Percentiles rank a stretch among this genome's conserved stretches.
phyloP scores from a whole-genome alignment of 2,329 filamentous ascomycete species.

The Penicillium sp. region DNA sequence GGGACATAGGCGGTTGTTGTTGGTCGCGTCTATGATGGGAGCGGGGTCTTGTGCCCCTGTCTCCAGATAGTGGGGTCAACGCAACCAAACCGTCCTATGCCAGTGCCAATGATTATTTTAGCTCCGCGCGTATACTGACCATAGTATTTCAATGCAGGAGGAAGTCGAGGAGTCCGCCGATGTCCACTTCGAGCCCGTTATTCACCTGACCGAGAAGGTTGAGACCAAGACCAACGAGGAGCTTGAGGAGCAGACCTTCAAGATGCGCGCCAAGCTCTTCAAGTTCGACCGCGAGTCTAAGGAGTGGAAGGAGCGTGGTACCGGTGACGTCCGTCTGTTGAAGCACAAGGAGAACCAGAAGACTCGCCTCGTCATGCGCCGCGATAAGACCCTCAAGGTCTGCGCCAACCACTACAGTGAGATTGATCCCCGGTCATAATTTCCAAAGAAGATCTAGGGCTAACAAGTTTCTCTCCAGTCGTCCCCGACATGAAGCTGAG shows the following conservation, averaged over 20 bases:
- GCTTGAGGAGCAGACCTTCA: slow-evolving; percentile 94
- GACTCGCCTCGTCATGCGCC: slow-evolving; percentile 95
- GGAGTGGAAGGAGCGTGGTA: slow-evolving; percentile 99
- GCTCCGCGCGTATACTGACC: not conserved
- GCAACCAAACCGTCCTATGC: not conserved
- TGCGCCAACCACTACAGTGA: slow-evolving; percentile 99
- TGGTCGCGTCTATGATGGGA: not conserved
- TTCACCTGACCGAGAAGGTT: slow-evolving; percentile 93
- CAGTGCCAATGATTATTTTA: not conserved
- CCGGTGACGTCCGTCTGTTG: slow-evolving; percentile 89
- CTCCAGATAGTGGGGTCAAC: slow-evolving; percentile 14
- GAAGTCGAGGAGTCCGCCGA: slow-evolving; percentile 84
- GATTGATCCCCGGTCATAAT: slow-evolving; percentile 34
- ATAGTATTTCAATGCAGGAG: slow-evolving; percentile 47
- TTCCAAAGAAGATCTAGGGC: not conserved
- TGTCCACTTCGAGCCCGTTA: slow-evolving; percentile 95
- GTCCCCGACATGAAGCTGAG: slow-evolving; percentile 98
- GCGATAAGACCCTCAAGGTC: slow-evolving; percentile 99
- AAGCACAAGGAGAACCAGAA: slow-evolving; percentile 99
- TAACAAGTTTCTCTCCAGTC: slow-evolving; percentile 53
- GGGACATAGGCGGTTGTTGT: slow-evolving; percentile 5
- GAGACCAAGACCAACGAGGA: slow-evolving; percentile 98
- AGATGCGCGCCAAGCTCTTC: slow-evolving; percentile 99
- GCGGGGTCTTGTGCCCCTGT: slow-evolving; percentile 9
- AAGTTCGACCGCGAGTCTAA: slow-evolving; percentile 87